Base-by-base conservation (phyloP, 225 moss, liverwort and hornwort species). In the Marchantia paleacea region DNA sequence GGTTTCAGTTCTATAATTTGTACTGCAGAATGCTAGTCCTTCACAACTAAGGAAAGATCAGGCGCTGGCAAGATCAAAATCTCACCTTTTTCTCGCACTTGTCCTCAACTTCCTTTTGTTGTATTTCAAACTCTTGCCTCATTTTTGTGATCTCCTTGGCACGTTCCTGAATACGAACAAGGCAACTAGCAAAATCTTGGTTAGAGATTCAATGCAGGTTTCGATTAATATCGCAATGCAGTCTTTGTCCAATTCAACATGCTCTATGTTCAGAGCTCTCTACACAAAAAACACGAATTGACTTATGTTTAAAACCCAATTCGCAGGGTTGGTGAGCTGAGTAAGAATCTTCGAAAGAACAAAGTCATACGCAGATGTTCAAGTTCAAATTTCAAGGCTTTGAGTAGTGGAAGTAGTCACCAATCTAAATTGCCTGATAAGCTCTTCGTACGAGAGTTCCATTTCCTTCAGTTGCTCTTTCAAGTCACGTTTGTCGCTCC, bases 81-180 rank as follows among this genome's bases (percentile, higher is more conserved):
- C 39, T 63, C 29, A 89, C 99, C 87, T 87, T 94, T 16, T 83
- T 84, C 71, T 94, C 89, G 47, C 79, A 94, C 65, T 99, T 99
- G 54, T 91, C 89, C 11, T 91, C 85, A 30, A 99, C 90, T 52
- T 92, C 92, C 83, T 94, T 95, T 49, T 91, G 89, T 85, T 94
- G 85, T 30, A 89, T 81, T 82, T 94, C 91, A 82, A 92, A 99
- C 53, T 94, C 94, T 85, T 99, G 92, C 28, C 91, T 86, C 95
- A 94, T 92, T 85, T 99, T 95, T 0, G 92, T 95, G 0, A 91
- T 91, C 81, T 95, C 99, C 53, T 99, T 99, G 14, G 92, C 93
- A 85, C 92, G 90, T 73, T 99, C 94, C 92, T 95, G 22, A 22
- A 52, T 2, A 22, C 31, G 15, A 62, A 28, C 24, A 19, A 79